Percentiles rank a stretch among this genome's conserved stretches.
phyloP scores from a whole-genome alignment of 2,329 filamentous ascomycete genomes.

The Alternaria incomplexa region DNA sequence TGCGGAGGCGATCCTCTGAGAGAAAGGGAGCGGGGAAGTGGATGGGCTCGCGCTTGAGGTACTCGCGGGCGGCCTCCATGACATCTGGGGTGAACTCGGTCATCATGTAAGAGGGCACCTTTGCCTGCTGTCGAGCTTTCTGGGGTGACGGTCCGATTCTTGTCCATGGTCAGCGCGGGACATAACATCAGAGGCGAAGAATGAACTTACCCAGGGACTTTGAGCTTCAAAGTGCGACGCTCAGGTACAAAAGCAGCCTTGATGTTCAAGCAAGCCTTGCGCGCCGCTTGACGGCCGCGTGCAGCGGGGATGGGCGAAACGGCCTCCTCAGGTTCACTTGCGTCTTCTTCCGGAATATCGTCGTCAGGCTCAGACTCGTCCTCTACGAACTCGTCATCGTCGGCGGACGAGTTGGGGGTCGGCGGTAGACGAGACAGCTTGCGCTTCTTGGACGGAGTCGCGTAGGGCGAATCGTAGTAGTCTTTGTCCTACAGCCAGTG shows the following conservation, averaged over 20 bases:
- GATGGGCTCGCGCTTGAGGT: slow-evolving; percentile 7
- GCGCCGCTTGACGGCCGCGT: slow-evolving; percentile 13
- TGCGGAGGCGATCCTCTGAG: slow-evolving; percentile 20
- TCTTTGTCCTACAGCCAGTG: slow-evolving; percentile 11
- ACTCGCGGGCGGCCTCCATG: slow-evolving; percentile 9
- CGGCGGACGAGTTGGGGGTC: background rate
- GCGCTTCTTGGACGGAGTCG: slow-evolving; percentile 17
- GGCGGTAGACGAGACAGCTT: slow-evolving; percentile 5
- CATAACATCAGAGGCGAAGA: background rate
- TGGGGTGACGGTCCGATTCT: background rate
- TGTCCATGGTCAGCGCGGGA: background rate
- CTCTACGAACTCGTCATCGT: slow-evolving; percentile 26
- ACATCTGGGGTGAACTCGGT: slow-evolving; percentile 2
- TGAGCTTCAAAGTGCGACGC: background rate
- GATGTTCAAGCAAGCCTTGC: slow-evolving; percentile 17
- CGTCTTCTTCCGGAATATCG: slow-evolving; percentile 7
- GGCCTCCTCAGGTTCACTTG: background rate
- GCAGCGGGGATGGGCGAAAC: background rate
- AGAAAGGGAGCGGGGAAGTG: slow-evolving; percentile 23
- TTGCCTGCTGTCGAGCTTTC: background rate
- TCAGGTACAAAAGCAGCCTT: background rate
- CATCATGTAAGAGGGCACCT: background rate
- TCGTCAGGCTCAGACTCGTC: slow-evolving; percentile 18
- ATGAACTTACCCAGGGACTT: background rate
- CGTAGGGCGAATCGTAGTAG: background rate